These are phyloP conservation scores for Globisporangium splendens DNA, from an alignment of 352 stramenopile genomes.

Conservation along the genomic window DNA sequence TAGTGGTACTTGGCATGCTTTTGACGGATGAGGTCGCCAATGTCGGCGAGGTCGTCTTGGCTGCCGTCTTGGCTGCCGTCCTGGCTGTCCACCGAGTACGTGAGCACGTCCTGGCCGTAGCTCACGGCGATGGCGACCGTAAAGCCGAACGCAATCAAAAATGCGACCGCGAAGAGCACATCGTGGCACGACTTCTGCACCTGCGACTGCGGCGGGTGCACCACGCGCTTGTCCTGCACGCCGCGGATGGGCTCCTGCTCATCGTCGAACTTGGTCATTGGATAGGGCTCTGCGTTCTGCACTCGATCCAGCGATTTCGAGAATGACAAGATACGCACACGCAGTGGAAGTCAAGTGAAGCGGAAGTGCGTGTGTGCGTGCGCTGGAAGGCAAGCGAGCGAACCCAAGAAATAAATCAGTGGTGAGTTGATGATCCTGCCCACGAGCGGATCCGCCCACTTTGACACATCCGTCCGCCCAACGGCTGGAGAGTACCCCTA, in stretches of 20 bases:
- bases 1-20: slow-evolving; percentile 60
- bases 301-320: not conserved
- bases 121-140: slow-evolving; percentile 16
- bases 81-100: slow-evolving; percentile 4
- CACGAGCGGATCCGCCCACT: not conserved
- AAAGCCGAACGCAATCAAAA: slow-evolving; percentile 14
- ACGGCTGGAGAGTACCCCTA: not conserved
- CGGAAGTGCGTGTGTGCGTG: not conserved
- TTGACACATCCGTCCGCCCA: not conserved
- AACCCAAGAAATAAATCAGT: slow-evolving; percentile 6
- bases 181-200: slow-evolving; percentile 26
- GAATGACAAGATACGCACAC: slow-evolving; percentile 1
- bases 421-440: not conserved
- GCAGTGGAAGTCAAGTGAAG: not conserved
- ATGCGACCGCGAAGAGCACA: slow-evolving; percentile 17
- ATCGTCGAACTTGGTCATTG: slow-evolving; percentile 12
- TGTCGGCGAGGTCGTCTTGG: slow-evolving; percentile 9
- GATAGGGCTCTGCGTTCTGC: not conserved
- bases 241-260: slow-evolving; percentile 12
- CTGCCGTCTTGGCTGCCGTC: not conserved
- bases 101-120: slow-evolving; percentile 23
- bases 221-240: slow-evolving; percentile 13
- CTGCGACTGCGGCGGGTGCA: slow-evolving; percentile 17
- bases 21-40: slow-evolving; percentile 29
- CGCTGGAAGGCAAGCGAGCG: not conserved